These are phyloP conservation scores for Xylaria grammica DNA, from an alignment of 495 filamentous ascomycete genomes.

Conservation along the genomic window DNA sequence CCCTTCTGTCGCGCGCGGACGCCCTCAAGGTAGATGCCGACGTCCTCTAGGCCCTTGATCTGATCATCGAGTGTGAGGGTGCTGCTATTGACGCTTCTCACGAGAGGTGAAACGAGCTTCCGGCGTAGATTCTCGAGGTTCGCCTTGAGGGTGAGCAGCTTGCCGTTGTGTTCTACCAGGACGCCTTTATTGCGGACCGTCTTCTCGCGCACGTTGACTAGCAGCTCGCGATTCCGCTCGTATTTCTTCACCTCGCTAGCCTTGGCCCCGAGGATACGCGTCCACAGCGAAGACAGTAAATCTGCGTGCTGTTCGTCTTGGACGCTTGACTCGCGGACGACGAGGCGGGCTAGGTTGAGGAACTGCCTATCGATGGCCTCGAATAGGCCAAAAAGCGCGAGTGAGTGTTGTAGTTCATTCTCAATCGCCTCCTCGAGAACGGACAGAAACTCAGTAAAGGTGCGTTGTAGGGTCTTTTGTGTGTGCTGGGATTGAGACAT, in stretches of 20 bases:
- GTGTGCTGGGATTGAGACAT: slow-evolving; percentile 77
- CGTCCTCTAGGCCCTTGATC: slow-evolving; percentile 78
- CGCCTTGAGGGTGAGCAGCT: slow-evolving; percentile 76
- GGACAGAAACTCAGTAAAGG: slow-evolving; percentile 85
- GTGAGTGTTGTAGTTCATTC: slow-evolving; percentile 76
- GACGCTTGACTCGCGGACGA: slow-evolving; percentile 77
- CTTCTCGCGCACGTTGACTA: slow-evolving; percentile 75
- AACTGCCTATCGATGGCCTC: slow-evolving; percentile 88
- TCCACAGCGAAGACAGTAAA: slow-evolving; percentile 84
- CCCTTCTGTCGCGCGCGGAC: slow-evolving; percentile 79
- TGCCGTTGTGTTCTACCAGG: slow-evolving; percentile 80
- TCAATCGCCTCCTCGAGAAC: slow-evolving; percentile 88
- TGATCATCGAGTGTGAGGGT: slow-evolving; percentile 80
- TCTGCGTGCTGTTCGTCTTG: slow-evolving; percentile 81
- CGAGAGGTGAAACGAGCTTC: slow-evolving; percentile 80
- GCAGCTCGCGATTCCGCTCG: slow-evolving; percentile 79
- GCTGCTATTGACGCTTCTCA: slow-evolving; percentile 69
- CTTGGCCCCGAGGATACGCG: slow-evolving; percentile 76
- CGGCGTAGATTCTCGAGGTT: slow-evolving; percentile 77
- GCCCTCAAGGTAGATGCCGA: slow-evolving; percentile 72
- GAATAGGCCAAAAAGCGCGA: slow-evolving; percentile 80
- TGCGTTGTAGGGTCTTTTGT: slow-evolving; percentile 77
- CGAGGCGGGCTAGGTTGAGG: slow-evolving; percentile 83
- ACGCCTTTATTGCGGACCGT: slow-evolving; percentile 87
- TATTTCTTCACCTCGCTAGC: slow-evolving; percentile 77